These are phyloP conservation scores for Lepidopterella palustris DNA, from an alignment of 495 filamentous ascomycete genomes.

Conservation along the genomic window DNA sequence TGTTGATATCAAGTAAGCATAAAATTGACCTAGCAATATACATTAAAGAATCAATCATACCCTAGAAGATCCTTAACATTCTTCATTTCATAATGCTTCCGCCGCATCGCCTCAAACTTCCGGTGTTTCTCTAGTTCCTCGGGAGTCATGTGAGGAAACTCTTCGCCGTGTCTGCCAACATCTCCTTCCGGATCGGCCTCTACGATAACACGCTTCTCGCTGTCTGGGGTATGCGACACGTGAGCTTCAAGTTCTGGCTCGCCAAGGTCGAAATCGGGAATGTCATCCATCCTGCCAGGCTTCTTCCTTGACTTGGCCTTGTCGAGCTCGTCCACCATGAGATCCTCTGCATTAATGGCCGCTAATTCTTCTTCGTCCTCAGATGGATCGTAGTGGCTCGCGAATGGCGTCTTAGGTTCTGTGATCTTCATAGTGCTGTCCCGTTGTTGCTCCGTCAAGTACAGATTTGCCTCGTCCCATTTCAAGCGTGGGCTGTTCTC, in stretches of 20 bases:
- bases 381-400: slow-evolving; percentile 77
- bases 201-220: slow-evolving; percentile 71
- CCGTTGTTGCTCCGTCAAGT: slow-evolving; percentile 91
- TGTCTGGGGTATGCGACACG: slow-evolving; percentile 42
- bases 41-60: slow-evolving; percentile 40
- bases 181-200: slow-evolving; percentile 47
- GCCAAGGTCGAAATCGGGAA: slow-evolving; percentile 87
- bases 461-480: slow-evolving; percentile 97
- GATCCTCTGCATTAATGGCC: slow-evolving; percentile 48
- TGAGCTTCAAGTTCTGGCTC: slow-evolving; percentile 61
- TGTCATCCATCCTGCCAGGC: slow-evolving; percentile 61
- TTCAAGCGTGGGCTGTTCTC: slow-evolving; percentile 71
- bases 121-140: slow-evolving; percentile 86
- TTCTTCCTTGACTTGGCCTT: slow-evolving; percentile 39
- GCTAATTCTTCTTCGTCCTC: slow-evolving; percentile 73
- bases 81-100: slow-evolving; percentile 98
- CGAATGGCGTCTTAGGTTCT: slow-evolving; percentile 96
- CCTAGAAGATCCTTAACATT: slow-evolving; percentile 85
- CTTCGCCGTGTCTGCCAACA: slow-evolving; percentile 50
- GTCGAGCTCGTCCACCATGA: slow-evolving; percentile 62
- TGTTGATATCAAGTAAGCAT: slow-evolving; percentile 12
- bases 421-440: slow-evolving; percentile 96
- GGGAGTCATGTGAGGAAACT: slow-evolving; percentile 54
- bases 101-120: slow-evolving; percentile 82
- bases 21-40: background rate